A percentile compares a stretch with the other conserved stretches of the same genome.
phyloP scores from a whole-genome alignment of 176 grass and related monocot species.

The Bromus sterilis region DNA sequence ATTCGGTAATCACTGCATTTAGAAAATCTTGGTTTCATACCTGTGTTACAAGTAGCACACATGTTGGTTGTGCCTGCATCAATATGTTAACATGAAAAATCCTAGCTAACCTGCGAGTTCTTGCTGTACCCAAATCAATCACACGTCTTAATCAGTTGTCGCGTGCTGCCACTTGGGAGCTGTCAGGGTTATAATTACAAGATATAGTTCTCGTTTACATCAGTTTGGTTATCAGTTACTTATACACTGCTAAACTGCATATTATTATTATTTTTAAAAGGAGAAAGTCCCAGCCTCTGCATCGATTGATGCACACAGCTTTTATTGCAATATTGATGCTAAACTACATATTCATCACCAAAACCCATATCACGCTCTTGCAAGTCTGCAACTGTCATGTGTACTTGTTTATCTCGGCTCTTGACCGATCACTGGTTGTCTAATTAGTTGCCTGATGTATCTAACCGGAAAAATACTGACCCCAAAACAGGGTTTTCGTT shows the following conservation, averaged over 20 bases:
- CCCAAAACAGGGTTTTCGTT: too few relatives aligned
- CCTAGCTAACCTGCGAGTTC: not conserved
- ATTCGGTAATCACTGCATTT: not conserved
- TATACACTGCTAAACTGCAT: not conserved
- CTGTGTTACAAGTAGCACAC: not conserved
- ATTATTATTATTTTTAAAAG: too few relatives aligned
- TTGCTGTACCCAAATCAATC: slow-evolving; percentile 4
- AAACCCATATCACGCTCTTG: not conserved
- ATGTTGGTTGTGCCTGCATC: slow-evolving; percentile 13
- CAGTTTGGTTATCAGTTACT: not conserved
- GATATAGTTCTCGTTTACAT: not conserved
- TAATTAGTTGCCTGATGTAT: not conserved
- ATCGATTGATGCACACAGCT: too few relatives aligned
- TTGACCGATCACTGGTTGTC: not conserved
- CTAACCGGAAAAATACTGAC: not conserved
- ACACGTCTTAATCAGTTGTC: slow-evolving; percentile 3
- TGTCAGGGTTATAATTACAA: not conserved
- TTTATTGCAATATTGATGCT: too few relatives aligned
- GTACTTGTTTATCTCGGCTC: slow-evolving; percentile 10
- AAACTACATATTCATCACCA: slow-evolving; percentile 7
- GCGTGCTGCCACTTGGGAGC: not conserved
- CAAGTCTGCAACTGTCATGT: slow-evolving; percentile 9
- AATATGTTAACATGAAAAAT: not conserved
- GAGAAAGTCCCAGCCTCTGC: too few relatives aligned
- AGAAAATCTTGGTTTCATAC: not conserved